phyloP scores from a whole-genome alignment of 208 protist species.

The Leishmania gerbilli region DNA sequence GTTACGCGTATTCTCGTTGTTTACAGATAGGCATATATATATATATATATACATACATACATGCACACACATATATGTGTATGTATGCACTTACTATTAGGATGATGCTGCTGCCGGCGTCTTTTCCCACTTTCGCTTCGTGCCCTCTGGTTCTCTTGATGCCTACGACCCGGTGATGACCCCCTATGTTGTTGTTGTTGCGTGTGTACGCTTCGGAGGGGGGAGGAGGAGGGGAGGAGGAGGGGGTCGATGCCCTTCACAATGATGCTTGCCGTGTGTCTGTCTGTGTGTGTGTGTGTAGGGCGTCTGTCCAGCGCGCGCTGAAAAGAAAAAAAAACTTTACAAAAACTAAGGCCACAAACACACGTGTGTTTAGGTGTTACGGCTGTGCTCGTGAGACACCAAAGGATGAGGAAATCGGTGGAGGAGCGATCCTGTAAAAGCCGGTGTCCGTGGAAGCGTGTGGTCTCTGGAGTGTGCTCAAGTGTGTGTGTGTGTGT shows the following conservation, averaged over 20 bases:
- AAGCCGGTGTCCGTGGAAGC: not conserved
- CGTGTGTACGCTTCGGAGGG: too few species aligned
- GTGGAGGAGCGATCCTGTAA: not conserved
- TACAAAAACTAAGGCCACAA: too few species aligned
- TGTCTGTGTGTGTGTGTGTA: not conserved
- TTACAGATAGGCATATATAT: constrained; percentile 4
- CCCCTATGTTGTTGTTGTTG: too few species aligned
- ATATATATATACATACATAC: too few species aligned
- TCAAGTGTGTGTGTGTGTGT: not conserved
- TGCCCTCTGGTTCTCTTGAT: too few species aligned
- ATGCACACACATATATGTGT: not conserved
- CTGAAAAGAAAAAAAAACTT: too few species aligned
- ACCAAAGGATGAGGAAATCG: not conserved
- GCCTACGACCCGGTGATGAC: too few species aligned
- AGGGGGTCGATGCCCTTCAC: too few species aligned
- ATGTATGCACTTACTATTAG: not conserved
- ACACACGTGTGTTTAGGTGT: not conserved
- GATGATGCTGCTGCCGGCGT: not conserved
- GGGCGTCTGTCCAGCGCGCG: too few species aligned
- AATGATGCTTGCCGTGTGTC: not conserved
- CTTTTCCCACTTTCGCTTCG: not conserved
- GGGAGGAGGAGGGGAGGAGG: too few species aligned
- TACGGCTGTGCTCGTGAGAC: not conserved
- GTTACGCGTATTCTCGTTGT: constrained; percentile 1
- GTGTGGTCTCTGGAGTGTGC: not conserved